Evolutionary conservation across 345 rosid species (phyloP), one percentile per base, ranked within the genome.

Genomic region (Salix purpurea): DNA sequence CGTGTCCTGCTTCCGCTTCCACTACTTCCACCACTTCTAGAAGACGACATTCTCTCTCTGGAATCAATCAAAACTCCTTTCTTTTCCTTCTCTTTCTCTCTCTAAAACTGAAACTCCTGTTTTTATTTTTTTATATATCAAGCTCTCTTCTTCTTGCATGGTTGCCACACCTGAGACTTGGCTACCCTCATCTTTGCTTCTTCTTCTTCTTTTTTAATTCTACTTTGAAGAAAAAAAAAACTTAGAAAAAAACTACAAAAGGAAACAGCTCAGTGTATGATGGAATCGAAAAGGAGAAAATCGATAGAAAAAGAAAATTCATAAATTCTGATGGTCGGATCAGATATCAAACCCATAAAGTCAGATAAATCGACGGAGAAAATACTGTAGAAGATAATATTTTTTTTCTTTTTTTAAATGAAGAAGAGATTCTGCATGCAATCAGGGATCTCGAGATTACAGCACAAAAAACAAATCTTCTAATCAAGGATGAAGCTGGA

Each of bases 101-200:
- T 75, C 73, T 78, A 52, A 37, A 37, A 14, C 37, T 30, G 46
- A 21, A 54, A 5, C 42, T 39, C 61, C 11, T 56, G 42, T 42
- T 30, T 36, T n/a, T 32, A 30, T 3, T 5, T 28, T 28, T 34
- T 32, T 3, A n/a, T 37, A 42, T 79, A 79, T 93, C 87, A 96
- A 72, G 79, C 86, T 65, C 98, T 86, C 97, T 96, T 96, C 97
- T 93, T 96, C 82, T 96, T 93, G 84, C 99, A 93, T 2, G 99
- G 99, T 79, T 96, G 99, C 99, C 99, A 96, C 6, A 96, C 92
- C 86, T 91, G 98, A 60, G 98, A 93, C 92, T 96, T 96, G 18
- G 84, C 87, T 65, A 93, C 87, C 73, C 89, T 96, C 97, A 91
- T 92, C 71, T 76, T 81, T 23, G 37, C 69, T 61, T 13, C 1